Base-by-base conservation (phyloP, 768 basidiomycete genomes). In the Trametes maxima region DNA sequence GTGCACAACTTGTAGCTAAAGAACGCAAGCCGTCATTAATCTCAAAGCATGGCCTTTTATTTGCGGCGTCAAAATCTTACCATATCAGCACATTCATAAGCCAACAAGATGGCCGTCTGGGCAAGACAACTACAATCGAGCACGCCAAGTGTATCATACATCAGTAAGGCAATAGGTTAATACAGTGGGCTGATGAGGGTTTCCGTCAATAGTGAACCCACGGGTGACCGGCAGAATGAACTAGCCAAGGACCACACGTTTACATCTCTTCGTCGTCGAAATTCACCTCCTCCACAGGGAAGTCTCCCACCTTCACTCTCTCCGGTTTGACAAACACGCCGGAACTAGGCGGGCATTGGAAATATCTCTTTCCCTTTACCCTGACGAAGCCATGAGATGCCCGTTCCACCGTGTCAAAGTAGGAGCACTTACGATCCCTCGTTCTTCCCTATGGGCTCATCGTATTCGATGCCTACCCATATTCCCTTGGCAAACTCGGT, bases 361-460 rank as follows among this genome's bases (percentile, higher is more conserved):
- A 98, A 70, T 97, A 98, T n/a, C 80, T 78, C 63, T 87, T 85
- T 0, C 92, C 94, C 69, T 94, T 83, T 2, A 96, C 89, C 0
- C 95, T 96, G 65, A 25, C 42, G 24, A 16, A 21, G 17, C 21
- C 24, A 16, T 49, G 17, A 8, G 13, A 60, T 60, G 54, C 62
- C 42, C 4, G n/a, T 50, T 56, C 53, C 52, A 17, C 14, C 17
- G 44, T 2, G 19, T 54, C 43, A 43, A 39, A 54, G 22, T 40
- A 33, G 40, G 5, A 24, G 16, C 10, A 86, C 94, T 76, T 71
- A 96, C 95, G 87, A 88, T 67, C 96, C 96, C 72, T 98, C 91
- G 63, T 95, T 95, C 77, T 95, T 98, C 12, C 96, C 96, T 22
- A 93, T 80, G 3, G 96, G 95, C 68, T 98, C 96, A 70, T 98